Percentiles rank a stretch among this genome's conserved stretches.
phyloP scores from a whole-genome alignment of 2,329 filamentous ascomycete genomes.

The Curvularia sp. region DNA sequence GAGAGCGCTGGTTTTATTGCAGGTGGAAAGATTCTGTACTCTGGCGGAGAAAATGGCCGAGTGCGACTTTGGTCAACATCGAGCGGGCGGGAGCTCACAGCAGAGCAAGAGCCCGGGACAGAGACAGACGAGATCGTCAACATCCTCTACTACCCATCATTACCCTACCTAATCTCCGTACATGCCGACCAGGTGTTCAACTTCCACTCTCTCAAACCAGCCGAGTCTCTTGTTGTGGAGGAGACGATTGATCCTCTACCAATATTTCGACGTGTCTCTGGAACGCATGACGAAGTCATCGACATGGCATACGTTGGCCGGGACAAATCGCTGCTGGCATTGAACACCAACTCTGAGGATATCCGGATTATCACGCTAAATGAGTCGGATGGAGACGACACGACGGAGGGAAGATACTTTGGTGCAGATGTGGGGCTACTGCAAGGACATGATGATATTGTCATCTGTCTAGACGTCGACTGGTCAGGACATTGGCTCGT shows the following conservation, averaged over 20 bases:
- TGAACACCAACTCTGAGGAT: constrained; percentile 95
- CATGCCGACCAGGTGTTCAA: constrained; percentile 89
- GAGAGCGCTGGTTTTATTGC: constrained; percentile 83
- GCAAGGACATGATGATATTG: constrained; percentile 91
- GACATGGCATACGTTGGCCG: constrained; percentile 86
- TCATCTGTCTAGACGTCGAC: constrained; percentile 92
- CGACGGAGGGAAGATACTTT: constrained; percentile 68
- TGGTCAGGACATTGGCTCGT: constrained; percentile 98
- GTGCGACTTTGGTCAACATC: constrained; percentile 84
- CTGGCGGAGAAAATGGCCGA: constrained; percentile 82
- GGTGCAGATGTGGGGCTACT: constrained; percentile 87
- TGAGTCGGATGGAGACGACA: constrained; percentile 36
- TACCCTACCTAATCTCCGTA: constrained; percentile 78
- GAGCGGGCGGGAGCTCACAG: constrained; percentile 78
- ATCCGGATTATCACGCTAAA: constrained; percentile 81
- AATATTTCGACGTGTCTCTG: constrained; percentile 80
- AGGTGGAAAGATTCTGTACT: constrained; percentile 75
- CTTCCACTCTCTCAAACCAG: constrained; percentile 67
- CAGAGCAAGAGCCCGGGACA: constrained; percentile 68
- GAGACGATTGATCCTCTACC: constrained; percentile 65
- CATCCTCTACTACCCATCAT: constrained; percentile 69
- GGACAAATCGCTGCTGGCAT: constrained; percentile 80
- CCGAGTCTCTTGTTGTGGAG: constrained; percentile 50
- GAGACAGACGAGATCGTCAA: constrained; percentile 75
- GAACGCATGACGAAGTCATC: constrained; percentile 97